phyloP scores from a whole-genome alignment of 257 asterid genomes.

The Nicotiana knightiana region DNA sequence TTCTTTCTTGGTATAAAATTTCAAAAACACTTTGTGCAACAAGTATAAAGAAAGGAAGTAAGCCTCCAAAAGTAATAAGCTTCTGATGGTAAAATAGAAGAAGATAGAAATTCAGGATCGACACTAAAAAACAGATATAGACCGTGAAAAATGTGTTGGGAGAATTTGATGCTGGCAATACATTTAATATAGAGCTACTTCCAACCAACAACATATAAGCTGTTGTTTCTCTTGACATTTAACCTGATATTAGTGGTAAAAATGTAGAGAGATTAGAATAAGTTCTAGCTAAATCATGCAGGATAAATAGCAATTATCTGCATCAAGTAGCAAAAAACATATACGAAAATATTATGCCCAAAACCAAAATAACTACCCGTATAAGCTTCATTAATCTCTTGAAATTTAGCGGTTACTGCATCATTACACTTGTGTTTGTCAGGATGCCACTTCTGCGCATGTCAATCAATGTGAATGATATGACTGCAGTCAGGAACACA shows the following conservation, averaged over 20 bases:
- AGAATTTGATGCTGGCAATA: background rate
- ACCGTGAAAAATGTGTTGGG: background rate
- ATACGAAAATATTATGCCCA: conserved; percentile 2
- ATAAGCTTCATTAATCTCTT: conserved; percentile 64
- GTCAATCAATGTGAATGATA: conserved; percentile 6
- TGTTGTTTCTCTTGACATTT: background rate
- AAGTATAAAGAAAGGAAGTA: background rate
- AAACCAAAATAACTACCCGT: conserved; percentile 29
- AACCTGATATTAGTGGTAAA: background rate
- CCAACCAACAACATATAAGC: background rate
- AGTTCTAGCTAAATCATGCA: conserved; percentile 7
- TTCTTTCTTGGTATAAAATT: background rate
- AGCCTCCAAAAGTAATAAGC: background rate
- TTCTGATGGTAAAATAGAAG: background rate
- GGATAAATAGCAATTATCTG: background rate
- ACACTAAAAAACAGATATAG: background rate
- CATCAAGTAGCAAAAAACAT: background rate
- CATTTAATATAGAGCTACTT: background rate
- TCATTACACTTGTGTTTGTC: conserved; percentile 52
- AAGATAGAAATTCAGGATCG: background rate
- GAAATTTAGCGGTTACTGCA: conserved; percentile 51
- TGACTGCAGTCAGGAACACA: conserved; percentile 3
- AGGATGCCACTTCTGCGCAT: conserved; percentile 75
- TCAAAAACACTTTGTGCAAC: background rate
- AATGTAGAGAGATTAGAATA: conserved; percentile 1